These are phyloP conservation scores for Naumovozyma baii DNA, from an alignment of 805 yeast genomes.

Conservation along the genomic window DNA sequence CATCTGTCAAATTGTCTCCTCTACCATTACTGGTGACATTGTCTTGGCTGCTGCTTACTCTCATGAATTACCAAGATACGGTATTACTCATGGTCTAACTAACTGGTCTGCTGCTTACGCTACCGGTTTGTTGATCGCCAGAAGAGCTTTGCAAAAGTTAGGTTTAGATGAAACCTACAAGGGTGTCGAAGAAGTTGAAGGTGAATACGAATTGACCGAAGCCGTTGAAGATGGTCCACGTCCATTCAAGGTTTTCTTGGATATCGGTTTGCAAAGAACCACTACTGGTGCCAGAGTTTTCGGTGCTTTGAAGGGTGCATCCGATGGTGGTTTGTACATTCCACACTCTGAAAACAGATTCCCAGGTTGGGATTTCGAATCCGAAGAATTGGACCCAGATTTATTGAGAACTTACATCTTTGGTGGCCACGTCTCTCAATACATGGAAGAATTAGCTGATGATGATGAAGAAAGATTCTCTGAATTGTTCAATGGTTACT, in stretches of 20 bases:
- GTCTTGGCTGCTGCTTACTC: slow-evolving; percentile 97
- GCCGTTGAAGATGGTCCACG: slow-evolving; percentile 99
- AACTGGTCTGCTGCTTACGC: slow-evolving; percentile 99
- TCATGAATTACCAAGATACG: slow-evolving; percentile 96
- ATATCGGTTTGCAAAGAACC: slow-evolving; percentile 99
- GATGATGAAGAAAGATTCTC: slow-evolving; percentile 99
- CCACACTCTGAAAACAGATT: slow-evolving; percentile 99
- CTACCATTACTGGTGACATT: slow-evolving; percentile 93
- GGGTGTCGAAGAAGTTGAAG: slow-evolving; percentile 99
- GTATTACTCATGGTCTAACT: slow-evolving; percentile 96
- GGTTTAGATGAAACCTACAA: slow-evolving; percentile 96
- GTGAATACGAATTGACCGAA: slow-evolving; percentile 97
- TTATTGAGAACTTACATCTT: slow-evolving; percentile 96
- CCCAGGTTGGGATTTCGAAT: slow-evolving; percentile 99
- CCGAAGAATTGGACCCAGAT: slow-evolving; percentile 97
- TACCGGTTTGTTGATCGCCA: slow-evolving; percentile 94
- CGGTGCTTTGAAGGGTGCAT: slow-evolving; percentile 99
- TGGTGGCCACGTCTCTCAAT: slow-evolving; percentile 99
- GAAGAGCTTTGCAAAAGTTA: slow-evolving; percentile 96
- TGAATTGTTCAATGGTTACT: slow-evolving; percentile 90
- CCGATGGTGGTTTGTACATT: slow-evolving; percentile 98
- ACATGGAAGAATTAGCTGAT: slow-evolving; percentile 99
- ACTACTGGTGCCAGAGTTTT: slow-evolving; percentile 99
- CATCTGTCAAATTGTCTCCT: slow-evolving; percentile 93
- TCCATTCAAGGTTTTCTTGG: slow-evolving; percentile 99